Conservation (phyloP, 352 stramenopile genomes). For the Globisporangium solare region DNA sequence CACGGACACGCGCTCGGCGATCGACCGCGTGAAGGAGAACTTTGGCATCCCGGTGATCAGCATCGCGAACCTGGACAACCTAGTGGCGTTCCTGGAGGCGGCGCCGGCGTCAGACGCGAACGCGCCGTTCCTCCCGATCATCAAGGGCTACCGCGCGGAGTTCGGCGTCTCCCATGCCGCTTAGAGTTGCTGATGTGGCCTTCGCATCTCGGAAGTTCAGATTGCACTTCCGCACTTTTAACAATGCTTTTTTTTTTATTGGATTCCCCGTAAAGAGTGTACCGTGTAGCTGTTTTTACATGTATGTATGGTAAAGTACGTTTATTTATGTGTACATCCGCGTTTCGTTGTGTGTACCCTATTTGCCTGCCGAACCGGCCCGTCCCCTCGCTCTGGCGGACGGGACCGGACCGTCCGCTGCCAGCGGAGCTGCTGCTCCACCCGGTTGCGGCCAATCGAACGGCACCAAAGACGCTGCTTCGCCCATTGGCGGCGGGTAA, state of each 20-base stretch:
- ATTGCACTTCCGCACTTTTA: background rate
- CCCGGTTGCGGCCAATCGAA: constrained; percentile 17
- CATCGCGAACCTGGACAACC: constrained; percentile 92
- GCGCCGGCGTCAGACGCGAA: constrained; percentile 40
- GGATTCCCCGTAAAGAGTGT: background rate
- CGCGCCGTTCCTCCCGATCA: constrained; percentile 58
- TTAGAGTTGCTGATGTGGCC: background rate
- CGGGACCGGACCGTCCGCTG: background rate
- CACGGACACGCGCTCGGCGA: constrained; percentile 90
- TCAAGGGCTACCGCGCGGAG: constrained; percentile 71
- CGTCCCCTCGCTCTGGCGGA: background rate
- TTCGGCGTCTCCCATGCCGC: constrained; percentile 45
- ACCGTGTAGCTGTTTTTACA: background rate
- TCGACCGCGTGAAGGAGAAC: constrained; percentile 90
- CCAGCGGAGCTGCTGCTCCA: constrained; percentile 2
- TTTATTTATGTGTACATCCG: background rate
- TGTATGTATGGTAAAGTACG: background rate
- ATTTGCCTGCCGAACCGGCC: background rate
- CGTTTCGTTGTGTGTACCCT: background rate
- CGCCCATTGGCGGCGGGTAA: background rate
- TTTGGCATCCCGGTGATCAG: constrained; percentile 91
- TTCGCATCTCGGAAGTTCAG: background rate
- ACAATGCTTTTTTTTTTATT: background rate
- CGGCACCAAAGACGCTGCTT: constrained; percentile 8
- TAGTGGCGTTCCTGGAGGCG: constrained; percentile 85